Evolutionary conservation across 768 basidiomycete species (phyloP), one percentile per base, ranked within the genome.

Genomic region (Suillus subluteus): DNA sequence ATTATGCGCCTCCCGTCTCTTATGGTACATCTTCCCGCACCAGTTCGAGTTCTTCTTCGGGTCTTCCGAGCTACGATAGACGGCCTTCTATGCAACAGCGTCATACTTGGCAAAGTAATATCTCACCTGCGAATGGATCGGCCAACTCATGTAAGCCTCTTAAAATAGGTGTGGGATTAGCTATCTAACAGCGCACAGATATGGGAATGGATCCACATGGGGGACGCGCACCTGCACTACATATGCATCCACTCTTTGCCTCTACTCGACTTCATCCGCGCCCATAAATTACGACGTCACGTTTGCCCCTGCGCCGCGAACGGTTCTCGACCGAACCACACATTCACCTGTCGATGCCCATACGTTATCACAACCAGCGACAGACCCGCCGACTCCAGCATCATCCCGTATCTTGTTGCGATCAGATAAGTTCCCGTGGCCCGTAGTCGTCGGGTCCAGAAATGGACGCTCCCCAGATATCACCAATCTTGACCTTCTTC

Each of bases 221-320:
- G 18, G 70, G 67, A 2, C 71, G 70, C 30, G 72, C 78, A 69
- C 71, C 82, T 70, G 64, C 82, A 48, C 72, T 87, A 32, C 83
- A 87, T 71, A 87, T 90, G 84, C 89, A 90, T 70, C 89, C 89
- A 6, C 76, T 90, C 0, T 81, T 90, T 59, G 86, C 88, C 4
- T 81, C 83, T 62, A 85, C 84, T 35, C 82, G 83, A 50, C 77
- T 84, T 21, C 85, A 87, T 82, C 80, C 65, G 86, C 89, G 2
- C 88, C 89, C 38, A 87, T 91, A 64, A 84, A 84, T 38, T 90
- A 87, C 74, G 87, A 91, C 71, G 75, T 87, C 23, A 79, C 77
- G 2, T 86, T 81, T 68, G 81, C 87, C 1, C 89, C 89, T 15
- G 87, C 87, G 26, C 80, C 86, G 18, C 82, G 82, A 43, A 86